Percentiles rank a stretch among this genome's conserved stretches.
Conservation (phyloP, 208 protist genomes). For the Trypanosoma scelopori region DNA sequence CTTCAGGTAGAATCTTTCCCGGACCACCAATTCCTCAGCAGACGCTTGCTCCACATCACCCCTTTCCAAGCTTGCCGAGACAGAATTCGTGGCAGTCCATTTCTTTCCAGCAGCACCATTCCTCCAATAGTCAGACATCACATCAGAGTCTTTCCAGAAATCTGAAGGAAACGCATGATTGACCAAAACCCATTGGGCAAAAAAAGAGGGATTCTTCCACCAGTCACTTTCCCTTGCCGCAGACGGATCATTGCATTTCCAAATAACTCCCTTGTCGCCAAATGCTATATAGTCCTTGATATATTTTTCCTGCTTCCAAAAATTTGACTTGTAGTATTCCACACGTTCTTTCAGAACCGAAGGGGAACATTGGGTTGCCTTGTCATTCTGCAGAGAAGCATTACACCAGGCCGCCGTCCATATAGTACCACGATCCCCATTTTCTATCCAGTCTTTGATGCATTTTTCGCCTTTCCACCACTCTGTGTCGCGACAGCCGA, state of each 20-base stretch:
- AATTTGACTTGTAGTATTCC: slow-evolving; percentile 30
- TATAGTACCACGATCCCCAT: slow-evolving; percentile 26
- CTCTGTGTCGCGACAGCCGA: slow-evolving; percentile 29
- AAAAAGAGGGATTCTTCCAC: slow-evolving; percentile 36
- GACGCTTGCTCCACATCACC: slow-evolving; percentile 30
- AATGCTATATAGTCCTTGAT: slow-evolving; percentile 33
- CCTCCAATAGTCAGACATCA: slow-evolving; percentile 32
- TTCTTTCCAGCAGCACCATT: slow-evolving; percentile 35
- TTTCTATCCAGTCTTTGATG: slow-evolving; percentile 36
- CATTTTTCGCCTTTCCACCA: slow-evolving; percentile 34
- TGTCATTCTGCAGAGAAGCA: slow-evolving; percentile 15
- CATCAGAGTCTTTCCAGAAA: slow-evolving; percentile 37
- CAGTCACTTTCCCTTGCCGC: slow-evolving; percentile 30
- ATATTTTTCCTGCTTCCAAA: slow-evolving; percentile 41
- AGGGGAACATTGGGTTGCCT: slow-evolving; percentile 7
- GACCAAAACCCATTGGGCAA: slow-evolving; percentile 27
- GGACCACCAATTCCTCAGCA: slow-evolving; percentile 20
- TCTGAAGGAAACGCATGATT: slow-evolving; percentile 20
- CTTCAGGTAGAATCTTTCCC: slow-evolving; percentile 33
- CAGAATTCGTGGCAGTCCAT: slow-evolving; percentile 29
- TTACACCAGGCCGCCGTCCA: slow-evolving; percentile 29
- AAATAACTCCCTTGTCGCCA: slow-evolving; percentile 21
- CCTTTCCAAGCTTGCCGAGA: slow-evolving; percentile 21
- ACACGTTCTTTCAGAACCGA: slow-evolving; percentile 27
- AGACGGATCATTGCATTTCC: slow-evolving; percentile 21